Base-by-base conservation (phyloP, 345 rosid species). In the Brassica nigra region DNA sequence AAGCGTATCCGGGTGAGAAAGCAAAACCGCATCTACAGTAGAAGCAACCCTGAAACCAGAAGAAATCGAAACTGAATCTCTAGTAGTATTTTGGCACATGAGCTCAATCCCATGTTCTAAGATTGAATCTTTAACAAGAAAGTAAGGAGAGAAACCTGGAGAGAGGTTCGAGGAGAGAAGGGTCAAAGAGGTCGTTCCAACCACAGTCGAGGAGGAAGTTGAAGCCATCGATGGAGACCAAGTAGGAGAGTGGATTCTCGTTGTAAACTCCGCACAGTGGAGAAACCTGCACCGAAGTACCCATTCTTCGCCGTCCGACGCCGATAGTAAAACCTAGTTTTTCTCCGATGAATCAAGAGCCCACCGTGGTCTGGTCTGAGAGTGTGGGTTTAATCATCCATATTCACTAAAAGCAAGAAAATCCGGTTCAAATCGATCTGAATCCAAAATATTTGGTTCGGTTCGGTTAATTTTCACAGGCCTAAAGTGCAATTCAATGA, bases 131-230 rank as follows among this genome's bases (percentile, higher is more conserved):
- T 36, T 0, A 33, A 37, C 1, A 15, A 23, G 55, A 55, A 52
- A 52, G 15, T 47, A 12, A 4, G 55, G 67, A 1, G 31, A 11
- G 23, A 31, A 63, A 90, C 98, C 89, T 90, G 82, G 98, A 88
- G 75, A 95, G 96, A 70, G 99, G 98, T 62, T 91, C 83, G 70
- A 95, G 97, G 62, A 95, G 92, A 8, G 97, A 87, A 27, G 92
- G 79, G 47, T 93, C 97, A 68, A 95, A 95, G 68, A 87, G 91
- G 81, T 95, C 99, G 83, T 95, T 95, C 99, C 99, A 95, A 39
- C 99, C 99, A 75, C 98, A 95, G 73, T 95, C 99, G 78, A 93
- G 52, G 29, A 95, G 81, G 90, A 95, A 89, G 82, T 88, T 90
- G 86, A 95, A 95, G 79, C 90, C 89, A 76, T 95, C 98, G 30